Base-by-base conservation (phyloP, 2,329 filamentous ascomycete species). In the Lasiodiplodia sp. region DNA sequence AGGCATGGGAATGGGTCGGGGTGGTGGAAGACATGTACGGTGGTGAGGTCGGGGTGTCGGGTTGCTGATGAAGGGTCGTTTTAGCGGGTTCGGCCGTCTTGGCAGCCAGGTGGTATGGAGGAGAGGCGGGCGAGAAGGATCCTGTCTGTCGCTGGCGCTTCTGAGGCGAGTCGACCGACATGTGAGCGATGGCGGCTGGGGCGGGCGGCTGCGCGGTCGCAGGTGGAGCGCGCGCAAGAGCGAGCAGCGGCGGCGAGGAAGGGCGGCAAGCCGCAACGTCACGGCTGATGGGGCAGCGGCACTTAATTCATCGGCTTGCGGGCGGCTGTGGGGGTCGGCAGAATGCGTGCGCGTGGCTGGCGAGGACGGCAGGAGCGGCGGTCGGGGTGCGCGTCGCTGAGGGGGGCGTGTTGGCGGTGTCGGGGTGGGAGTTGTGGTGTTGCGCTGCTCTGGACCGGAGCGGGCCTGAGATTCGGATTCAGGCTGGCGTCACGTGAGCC, bases 11-110 rank as follows among this genome's bases (percentile, higher is more conserved):
- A 18, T 51, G 37, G n/a, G 28, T 40, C 79, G 79, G 79, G 75
- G 81, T 79, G 80, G 76, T 80, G 73, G 82, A 82, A 76, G 82
- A 82, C 79, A 80, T 80, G 69, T 81, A 81, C 66, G 83, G 82
- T 67, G 82, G 82, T 28, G 82, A 83, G 47, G 82, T 83, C 66
- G 83, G 83, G 11, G 83, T 85, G 72, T 83, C 81, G 58, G 82
- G 82, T 64, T 80, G 78, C 64, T 76, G 72, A 47, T 66, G 34
- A 70, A 79, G 78, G 74, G 76, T 74, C 72, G 74, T 71, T 76
- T 82, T 82, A 78, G 79, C 79, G 72, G 80, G 74, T 37, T 72
- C 75, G 75, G 71, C 75, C 67, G 76, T 71, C 76, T 78, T 78
- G 72, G 74, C 75, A 52, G 60, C 60, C 69, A 77, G 74, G 77